Percentiles rank a stretch among this genome's conserved stretches.
Conservation (phyloP, 1,139 yeast species). For the Taphrina deformans region DNA sequence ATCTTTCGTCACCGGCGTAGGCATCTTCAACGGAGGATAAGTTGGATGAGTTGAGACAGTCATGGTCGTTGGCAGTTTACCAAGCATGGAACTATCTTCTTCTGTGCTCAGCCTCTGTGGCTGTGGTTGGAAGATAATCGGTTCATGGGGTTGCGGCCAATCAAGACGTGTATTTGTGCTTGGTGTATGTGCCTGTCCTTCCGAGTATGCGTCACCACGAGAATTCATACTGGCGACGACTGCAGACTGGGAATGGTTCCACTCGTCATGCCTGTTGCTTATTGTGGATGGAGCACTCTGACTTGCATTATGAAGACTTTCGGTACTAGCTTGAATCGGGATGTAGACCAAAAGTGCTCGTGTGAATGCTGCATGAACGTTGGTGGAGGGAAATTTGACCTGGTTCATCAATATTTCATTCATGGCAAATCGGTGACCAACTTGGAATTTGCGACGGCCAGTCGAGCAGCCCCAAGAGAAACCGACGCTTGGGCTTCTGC, state of each 20-base stretch:
- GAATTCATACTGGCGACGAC: no score
- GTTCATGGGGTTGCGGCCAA: not conserved
- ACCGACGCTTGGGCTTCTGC: conserved; percentile 19
- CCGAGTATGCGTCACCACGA: no score
- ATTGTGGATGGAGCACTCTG: not conserved
- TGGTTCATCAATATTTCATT: not conserved
- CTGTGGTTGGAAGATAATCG: not conserved
- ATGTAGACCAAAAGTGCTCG: not conserved
- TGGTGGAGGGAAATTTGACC: conserved; percentile 4
- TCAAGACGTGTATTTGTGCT: not conserved
- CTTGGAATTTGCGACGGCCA: conserved; percentile 11
- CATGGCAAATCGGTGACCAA: no score
- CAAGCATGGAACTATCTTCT: not conserved
- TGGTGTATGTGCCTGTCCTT: not conserved
- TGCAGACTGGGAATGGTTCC: no score
- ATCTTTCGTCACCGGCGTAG: not conserved
- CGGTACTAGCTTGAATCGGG: not conserved
- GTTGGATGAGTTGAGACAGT: not conserved
- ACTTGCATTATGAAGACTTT: no score
- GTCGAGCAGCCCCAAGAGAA: not conserved
- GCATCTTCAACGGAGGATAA: conserved; percentile 1
- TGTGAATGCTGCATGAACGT: conserved; percentile 1
- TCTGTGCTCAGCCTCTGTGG: no score
- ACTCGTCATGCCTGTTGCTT: not conserved
- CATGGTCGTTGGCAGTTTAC: not conserved